Conservation (phyloP, 441 rosid species). For the Syzygium syzygioides region DNA sequence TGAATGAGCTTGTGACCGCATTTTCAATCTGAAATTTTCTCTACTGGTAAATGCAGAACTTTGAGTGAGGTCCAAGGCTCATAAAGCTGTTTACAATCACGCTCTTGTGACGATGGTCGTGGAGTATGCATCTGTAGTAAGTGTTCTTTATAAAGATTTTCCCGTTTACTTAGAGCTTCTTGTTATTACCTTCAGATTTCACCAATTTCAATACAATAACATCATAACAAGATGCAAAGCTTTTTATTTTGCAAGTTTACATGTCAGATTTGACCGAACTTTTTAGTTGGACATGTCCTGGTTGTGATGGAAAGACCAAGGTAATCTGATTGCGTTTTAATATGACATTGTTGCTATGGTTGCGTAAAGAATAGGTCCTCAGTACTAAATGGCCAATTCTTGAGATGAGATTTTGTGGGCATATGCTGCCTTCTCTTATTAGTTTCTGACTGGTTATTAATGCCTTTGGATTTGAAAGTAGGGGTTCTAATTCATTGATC, state of each 20-base stretch:
- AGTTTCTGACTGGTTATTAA: neutral
- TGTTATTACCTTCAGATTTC: neutral
- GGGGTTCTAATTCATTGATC: neutral
- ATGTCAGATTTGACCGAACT: neutral
- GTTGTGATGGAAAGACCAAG: neutral
- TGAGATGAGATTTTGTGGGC: neutral
- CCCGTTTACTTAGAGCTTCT: neutral
- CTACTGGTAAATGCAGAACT: neutral
- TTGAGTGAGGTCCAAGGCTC: neutral
- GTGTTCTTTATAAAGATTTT: neutral
- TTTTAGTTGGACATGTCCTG: neutral
- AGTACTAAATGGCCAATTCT: neutral
- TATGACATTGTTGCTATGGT: neutral
- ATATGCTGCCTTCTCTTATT: neutral
- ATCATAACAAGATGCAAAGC: neutral
- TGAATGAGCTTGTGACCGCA: too few species aligned
- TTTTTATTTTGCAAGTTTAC: neutral
- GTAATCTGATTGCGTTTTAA: neutral
- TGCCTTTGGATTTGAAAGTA: neutral
- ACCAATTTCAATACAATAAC: neutral
- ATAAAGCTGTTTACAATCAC: neutral
- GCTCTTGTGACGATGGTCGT: slow-evolving; percentile 4
- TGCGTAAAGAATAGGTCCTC: neutral
- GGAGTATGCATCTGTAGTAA: slow-evolving; percentile 6
- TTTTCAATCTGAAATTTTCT: too few species aligned